Evolutionary conservation across 371 early-diverging fungal species (phyloP).

Genomic region (Rhizoclosmatium hyalinum): DNA sequence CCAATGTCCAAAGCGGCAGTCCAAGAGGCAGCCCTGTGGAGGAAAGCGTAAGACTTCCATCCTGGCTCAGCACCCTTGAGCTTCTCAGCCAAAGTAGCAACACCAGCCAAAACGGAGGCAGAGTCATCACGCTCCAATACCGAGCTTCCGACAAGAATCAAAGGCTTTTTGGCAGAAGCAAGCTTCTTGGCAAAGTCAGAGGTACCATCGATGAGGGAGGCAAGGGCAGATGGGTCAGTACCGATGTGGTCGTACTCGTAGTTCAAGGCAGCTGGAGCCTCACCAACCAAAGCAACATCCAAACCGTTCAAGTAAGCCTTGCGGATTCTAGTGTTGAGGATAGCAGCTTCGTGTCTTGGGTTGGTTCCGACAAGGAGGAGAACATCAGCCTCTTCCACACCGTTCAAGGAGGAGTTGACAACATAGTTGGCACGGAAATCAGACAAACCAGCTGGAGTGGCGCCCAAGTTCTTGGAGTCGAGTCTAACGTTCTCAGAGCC

Average conservation of each 20-base stretch:
- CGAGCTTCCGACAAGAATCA: constrained; percentile 88
- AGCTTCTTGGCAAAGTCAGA: constrained; percentile 81
- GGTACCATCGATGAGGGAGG: constrained; percentile 71
- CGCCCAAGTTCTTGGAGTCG: constrained; percentile 66
- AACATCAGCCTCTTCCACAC: constrained; percentile 91
- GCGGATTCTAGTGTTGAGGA: constrained; percentile 93
- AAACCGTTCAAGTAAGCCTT: constrained; percentile 87
- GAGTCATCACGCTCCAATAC: constrained; percentile 79
- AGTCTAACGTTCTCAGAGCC: constrained; percentile 86
- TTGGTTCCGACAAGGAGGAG: constrained; percentile 92
- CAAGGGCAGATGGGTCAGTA: constrained; percentile 69
- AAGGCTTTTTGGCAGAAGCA: constrained; percentile 84
- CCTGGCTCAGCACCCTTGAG: constrained; percentile 74
- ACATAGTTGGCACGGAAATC: constrained; percentile 93
- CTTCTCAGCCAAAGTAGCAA: constrained; percentile 63
- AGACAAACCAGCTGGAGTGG: constrained; percentile 61
- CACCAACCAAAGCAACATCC: constrained; percentile 85
- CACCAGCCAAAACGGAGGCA: constrained; percentile 70
- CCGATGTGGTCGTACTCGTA: constrained; percentile 93
- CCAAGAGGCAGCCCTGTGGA: constrained; percentile 87
- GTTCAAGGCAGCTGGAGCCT: constrained; percentile 74
- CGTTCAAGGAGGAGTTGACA: constrained; percentile 83
- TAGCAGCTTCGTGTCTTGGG: constrained; percentile 96
- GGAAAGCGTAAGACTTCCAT: constrained; percentile 90
- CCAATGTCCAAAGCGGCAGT: constrained; percentile 94